Evolutionary conservation across 768 basidiomycete species (phyloP).

Genomic region (Tremella fuciformis): DNA sequence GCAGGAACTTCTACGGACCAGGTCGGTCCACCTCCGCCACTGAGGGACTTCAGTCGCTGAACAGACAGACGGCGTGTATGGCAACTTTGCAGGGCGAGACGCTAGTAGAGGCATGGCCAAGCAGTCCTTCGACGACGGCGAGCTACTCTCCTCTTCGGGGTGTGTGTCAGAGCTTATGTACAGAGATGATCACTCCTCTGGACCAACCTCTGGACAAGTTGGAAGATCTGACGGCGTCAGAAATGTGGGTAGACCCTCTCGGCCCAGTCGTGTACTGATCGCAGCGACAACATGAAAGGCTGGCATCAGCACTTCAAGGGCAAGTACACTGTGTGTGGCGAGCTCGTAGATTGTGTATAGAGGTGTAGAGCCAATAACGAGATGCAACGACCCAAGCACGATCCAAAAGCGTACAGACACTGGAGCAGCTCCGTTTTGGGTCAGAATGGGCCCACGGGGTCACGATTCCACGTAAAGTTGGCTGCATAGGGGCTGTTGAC

Average conservation of each 20-base stretch:
- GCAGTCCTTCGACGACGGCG: slow-evolving; percentile 90
- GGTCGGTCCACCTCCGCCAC: slow-evolving; percentile 57
- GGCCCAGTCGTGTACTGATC: no score
- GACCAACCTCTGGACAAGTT: slow-evolving; percentile 84
- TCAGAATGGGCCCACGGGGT: no score
- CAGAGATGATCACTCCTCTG: slow-evolving; percentile 85
- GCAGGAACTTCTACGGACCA: slow-evolving; percentile 90
- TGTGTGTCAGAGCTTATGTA: neutral
- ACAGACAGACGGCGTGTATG: slow-evolving; percentile 81
- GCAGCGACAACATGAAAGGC: slow-evolving; percentile 88
- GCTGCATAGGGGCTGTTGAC: no score
- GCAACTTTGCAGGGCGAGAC: slow-evolving; percentile 94
- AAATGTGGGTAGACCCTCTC: slow-evolving; percentile 63
- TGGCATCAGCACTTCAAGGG: slow-evolving; percentile 92
- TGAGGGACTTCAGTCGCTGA: slow-evolving; percentile 1
- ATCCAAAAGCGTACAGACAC: no score
- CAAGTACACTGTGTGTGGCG: slow-evolving; percentile 89
- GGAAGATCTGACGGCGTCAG: slow-evolving; percentile 69
- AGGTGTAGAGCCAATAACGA: no score
- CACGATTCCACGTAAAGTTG: no score
- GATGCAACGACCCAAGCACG: no score
- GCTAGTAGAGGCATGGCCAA: slow-evolving; percentile 97
- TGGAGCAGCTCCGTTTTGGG: no score
- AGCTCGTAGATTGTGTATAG: slow-evolving; percentile 58
- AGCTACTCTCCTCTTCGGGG: slow-evolving; percentile 39